Evolutionary conservation across 169 alveolate species (phyloP), one percentile per base, ranked within the genome.

Genomic region (Eimeria acervulina): DNA sequence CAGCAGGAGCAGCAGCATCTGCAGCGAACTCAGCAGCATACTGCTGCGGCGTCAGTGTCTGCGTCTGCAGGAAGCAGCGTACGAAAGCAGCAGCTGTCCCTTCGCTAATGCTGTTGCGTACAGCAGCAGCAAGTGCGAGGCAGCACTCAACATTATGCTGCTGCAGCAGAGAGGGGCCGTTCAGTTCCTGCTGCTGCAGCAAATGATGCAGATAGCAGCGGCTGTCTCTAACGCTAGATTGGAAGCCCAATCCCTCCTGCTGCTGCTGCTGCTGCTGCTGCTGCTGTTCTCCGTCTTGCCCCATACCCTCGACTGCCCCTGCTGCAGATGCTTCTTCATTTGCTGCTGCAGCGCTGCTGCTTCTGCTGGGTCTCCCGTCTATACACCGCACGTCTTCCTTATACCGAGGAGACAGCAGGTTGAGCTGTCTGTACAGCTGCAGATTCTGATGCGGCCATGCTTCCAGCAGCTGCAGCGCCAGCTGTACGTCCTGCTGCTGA

Each of bases 71-170:
- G 59, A 76, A 76, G 59, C 59, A 76, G 59, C 59, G 51, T 10
- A 76, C 87, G 17, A 76, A 76, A 3, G 87, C 87, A 76, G 87
- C 87, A 76, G 44, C 55, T 7, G 59, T 1, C 28, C 87, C 55
- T 7, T 19, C 8, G 15, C 28, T 5, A 10, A 76, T 76, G 87
- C 59, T 76, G 28, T 2, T 8, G 31, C 61, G 61, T 19, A 26
- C 87, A 31, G 87, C 87, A 76, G 87, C 87, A 40, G 87, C 87
- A 76, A 76, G 21, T 7, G 87, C 55, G n/a, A 76, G 52, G 87
- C 87, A 76, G 87, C 87, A 76, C 59, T 76, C 87, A 33, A 26
- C 52, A 21, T 76, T 76, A 59, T 76, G 87, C 87, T 76, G 87
- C 87, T 76, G 87, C 87, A 76, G 87, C 87, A 76, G 59, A 15